Percentiles rank a stretch among this genome's conserved stretches.
phyloP scores from a whole-genome alignment of 371 early-diverging fungal species.

The Smittium mucronatum region DNA sequence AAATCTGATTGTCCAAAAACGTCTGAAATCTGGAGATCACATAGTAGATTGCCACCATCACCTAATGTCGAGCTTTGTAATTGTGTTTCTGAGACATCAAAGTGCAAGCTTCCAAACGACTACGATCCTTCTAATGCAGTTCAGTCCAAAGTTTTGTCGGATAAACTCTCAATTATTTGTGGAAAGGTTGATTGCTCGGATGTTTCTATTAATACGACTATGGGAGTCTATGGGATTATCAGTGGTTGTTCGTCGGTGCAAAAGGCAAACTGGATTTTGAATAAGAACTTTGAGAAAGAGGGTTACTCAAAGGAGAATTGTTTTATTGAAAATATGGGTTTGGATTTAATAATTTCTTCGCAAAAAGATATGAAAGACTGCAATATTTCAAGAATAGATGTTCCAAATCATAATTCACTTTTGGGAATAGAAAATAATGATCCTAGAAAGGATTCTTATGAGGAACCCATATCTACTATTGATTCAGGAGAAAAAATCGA shows the following conservation, averaged over 20 bases:
- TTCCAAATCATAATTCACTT: too few relatives aligned
- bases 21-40: constrained; percentile 42
- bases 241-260: constrained; percentile 20
- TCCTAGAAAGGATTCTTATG: too few relatives aligned
- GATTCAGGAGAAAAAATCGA: too few relatives aligned
- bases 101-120: constrained; percentile 32
- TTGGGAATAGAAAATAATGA: too few relatives aligned
- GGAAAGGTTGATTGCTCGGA: constrained; percentile 24
- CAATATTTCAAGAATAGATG: too few relatives aligned
- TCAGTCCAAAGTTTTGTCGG: constrained; percentile 17
- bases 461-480: too few relatives aligned
- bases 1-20: constrained; percentile 41
- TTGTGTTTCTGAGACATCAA: constrained; percentile 51
- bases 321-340: too few relatives aligned
- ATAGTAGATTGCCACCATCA: constrained; percentile 44
- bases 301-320: too few relatives aligned
- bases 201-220: constrained; percentile 19
- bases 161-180: constrained; percentile 24
- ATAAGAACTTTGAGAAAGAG: constrained; percentile 19
- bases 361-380: too few relatives aligned
- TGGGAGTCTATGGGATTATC: constrained; percentile 27
- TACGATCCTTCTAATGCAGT: constrained; percentile 12
- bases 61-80: constrained; percentile 54
- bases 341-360: too few relatives aligned
- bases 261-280: constrained; percentile 28